Percentiles rank a stretch among this genome's conserved stretches.
phyloP scores from a whole-genome alignment of 306 rosid species.

The Quercus suber region DNA sequence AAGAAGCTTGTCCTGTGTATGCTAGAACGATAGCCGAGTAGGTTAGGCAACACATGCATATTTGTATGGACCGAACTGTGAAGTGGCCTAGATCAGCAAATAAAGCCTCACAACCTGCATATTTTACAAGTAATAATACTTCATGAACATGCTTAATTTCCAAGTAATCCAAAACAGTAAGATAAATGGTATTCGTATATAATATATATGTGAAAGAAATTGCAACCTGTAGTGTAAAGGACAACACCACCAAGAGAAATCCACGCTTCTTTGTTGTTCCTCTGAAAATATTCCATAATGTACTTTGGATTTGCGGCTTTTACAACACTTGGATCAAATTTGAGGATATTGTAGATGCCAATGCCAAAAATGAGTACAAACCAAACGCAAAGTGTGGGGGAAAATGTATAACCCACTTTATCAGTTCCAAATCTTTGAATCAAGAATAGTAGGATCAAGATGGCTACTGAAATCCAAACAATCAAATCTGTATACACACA shows the following conservation, averaged over 20 bases:
- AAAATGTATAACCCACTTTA: conserved; percentile 43
- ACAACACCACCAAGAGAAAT: conserved; percentile 48
- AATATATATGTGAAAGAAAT: background rate
- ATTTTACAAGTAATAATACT: background rate
- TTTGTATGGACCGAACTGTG: background rate
- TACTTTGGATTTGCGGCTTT: conserved; percentile 45
- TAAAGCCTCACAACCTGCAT: background rate
- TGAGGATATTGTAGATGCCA: conserved; percentile 42
- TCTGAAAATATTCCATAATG: conserved; percentile 40
- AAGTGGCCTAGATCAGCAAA: background rate
- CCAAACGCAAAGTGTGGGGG: conserved; percentile 32
- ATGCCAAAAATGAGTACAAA: conserved; percentile 37
- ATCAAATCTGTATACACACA: conserved; percentile 11
- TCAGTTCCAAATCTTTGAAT: conserved; percentile 45
- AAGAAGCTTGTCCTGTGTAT: background rate
- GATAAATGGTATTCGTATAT: background rate
- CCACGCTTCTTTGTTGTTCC: conserved; percentile 48
- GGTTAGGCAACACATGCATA: background rate
- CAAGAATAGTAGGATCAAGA: conserved; percentile 23
- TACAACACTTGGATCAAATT: conserved; percentile 35
- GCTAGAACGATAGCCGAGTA: background rate
- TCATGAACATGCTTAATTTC: background rate
- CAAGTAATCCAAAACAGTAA: background rate
- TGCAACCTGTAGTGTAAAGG: conserved; percentile 37
- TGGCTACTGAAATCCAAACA: conserved; percentile 39